Conservation (phyloP, 805 yeast species). For the Priceomyces carsonii region DNA sequence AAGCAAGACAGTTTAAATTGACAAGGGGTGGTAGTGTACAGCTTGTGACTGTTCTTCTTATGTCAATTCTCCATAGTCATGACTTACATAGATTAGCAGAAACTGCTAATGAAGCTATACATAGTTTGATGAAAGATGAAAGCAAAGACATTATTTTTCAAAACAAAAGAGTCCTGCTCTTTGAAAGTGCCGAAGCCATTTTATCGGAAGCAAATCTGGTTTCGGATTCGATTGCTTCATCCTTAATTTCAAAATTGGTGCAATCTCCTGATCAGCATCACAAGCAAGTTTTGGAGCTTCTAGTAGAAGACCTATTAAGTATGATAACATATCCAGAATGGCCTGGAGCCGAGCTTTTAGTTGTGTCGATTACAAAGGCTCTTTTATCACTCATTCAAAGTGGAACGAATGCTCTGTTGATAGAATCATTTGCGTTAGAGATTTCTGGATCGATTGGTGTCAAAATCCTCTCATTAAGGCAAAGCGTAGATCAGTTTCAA, state of each 20-base stretch:
- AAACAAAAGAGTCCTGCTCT: slow-evolving; percentile 5
- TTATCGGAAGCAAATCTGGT: slow-evolving; percentile 9
- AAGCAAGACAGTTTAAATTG: slow-evolving; percentile 45
- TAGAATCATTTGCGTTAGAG: slow-evolving; percentile 58
- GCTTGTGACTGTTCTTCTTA: slow-evolving; percentile 45
- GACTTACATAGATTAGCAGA: slow-evolving; percentile 16
- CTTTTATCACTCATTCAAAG: slow-evolving; percentile 42
- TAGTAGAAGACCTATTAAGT: slow-evolving; percentile 56
- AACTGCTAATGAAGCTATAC: slow-evolving; percentile 7
- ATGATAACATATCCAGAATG: slow-evolving; percentile 59
- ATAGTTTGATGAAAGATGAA: background rate
- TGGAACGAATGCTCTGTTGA: slow-evolving; percentile 35
- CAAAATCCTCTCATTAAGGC: slow-evolving; percentile 40
- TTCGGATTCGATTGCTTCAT: slow-evolving; percentile 28
- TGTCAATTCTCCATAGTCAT: slow-evolving; percentile 44
- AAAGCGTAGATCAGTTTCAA: slow-evolving; percentile 7
- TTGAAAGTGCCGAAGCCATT: slow-evolving; percentile 2
- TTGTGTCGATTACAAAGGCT: slow-evolving; percentile 45
- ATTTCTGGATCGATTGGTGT: slow-evolving; percentile 62
- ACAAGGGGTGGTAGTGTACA: slow-evolving; percentile 51
- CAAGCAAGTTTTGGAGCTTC: slow-evolving; percentile 48
- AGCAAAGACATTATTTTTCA: slow-evolving; percentile 1
- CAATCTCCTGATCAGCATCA: slow-evolving; percentile 26
- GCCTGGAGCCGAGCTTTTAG: slow-evolving; percentile 56
- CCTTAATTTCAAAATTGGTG: slow-evolving; percentile 16